A percentile compares a stretch with the other conserved stretches of the same genome.
Evolutionary conservation across 257 asterid species (phyloP).

Genomic region (Lycium ferocissimum): DNA sequence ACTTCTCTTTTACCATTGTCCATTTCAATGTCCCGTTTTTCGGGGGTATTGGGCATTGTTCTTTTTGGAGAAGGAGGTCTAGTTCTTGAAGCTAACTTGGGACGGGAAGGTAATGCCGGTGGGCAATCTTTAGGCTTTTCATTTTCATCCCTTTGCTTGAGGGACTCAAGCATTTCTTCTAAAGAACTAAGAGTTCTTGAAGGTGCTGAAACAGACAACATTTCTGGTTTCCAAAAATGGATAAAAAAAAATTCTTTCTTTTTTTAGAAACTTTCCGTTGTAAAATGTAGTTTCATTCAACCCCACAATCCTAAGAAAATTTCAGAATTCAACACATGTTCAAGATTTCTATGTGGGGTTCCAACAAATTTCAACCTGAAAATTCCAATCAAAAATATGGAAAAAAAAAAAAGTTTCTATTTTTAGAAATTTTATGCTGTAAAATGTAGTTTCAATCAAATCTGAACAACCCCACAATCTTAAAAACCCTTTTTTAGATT

Average conservation of each 20-base stretch:
- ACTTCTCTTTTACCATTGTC: conserved; percentile 33
- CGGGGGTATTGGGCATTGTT: conserved; percentile 50
- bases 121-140: conserved; percentile 74
- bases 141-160: conserved; percentile 63
- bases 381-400: too few relatives aligned
- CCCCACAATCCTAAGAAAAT: not conserved
- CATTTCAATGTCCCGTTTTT: conserved; percentile 38
- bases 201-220: conserved; percentile 70
- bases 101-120: conserved; percentile 88
- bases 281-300: conserved; percentile 7
- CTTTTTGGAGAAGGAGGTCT: conserved; percentile 77
- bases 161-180: conserved; percentile 93
- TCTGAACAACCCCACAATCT: not conserved
- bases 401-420: not conserved
- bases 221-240: conserved; percentile 25
- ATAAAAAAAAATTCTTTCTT: not conserved
- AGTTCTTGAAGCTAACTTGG: conserved; percentile 62
- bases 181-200: conserved; percentile 75
- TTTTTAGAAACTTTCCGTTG: not conserved
- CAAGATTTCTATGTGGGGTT: not conserved
- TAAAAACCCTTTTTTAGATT: not conserved
- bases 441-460: not conserved
- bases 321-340: conserved; percentile 10
- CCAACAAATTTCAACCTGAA: too few relatives aligned
- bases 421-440: not conserved